Conservation (phyloP, 2,329 filamentous ascomycete species). For the Emmonsiellopsis sp. region DNA sequence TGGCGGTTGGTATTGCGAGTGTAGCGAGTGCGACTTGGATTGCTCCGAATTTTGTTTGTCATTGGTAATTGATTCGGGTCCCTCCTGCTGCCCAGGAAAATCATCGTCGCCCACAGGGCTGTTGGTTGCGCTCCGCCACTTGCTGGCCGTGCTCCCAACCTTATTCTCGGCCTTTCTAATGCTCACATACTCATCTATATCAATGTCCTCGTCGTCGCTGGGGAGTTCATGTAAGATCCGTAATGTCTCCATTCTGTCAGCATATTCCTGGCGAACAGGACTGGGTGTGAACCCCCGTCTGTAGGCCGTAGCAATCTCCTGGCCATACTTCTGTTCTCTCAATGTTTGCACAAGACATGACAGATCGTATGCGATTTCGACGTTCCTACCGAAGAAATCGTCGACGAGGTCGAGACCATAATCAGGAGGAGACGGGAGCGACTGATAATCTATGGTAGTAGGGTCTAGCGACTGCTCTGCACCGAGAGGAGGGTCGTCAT, state of each 20-base stretch:
- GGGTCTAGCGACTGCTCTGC: not conserved
- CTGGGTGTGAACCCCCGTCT: not conserved
- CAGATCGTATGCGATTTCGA: not conserved
- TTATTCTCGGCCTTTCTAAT: not conserved
- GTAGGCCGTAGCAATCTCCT: not conserved
- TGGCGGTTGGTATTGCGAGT: not conserved
- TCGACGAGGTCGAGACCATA: not conserved
- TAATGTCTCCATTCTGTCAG: not conserved
- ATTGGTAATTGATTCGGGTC: not conserved
- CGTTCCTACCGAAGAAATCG: not conserved
- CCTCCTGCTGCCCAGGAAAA: not conserved
- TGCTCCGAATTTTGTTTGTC: not conserved
- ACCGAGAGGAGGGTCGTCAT: not conserved
- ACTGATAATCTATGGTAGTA: not conserved
- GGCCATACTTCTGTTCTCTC: not conserved
- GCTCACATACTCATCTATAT: not conserved
- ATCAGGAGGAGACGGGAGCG: not conserved
- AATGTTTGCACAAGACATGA: not conserved
- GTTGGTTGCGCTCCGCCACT: not conserved
- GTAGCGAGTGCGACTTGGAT: not conserved
- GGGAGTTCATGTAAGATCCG: not conserved
- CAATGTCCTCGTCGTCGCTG: not conserved
- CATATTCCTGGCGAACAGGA: not conserved
- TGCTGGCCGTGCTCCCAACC: not conserved
- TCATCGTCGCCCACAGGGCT: not conserved